Evolutionary conservation across 306 rosid genomes (phyloP).

Genomic region (Sesbania bispinosa): DNA sequence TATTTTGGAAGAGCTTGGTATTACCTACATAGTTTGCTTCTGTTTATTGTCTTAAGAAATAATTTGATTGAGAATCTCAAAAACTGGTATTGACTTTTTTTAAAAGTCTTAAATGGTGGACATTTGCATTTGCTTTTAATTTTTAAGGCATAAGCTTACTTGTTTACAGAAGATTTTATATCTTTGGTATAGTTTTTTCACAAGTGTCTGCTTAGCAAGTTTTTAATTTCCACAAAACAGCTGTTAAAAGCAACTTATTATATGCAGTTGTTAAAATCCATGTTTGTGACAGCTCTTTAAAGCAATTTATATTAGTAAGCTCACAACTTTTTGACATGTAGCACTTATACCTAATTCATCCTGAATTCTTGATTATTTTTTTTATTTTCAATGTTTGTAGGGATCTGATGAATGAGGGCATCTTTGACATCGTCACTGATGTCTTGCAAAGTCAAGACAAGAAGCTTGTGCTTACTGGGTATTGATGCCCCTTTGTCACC

Average conservation of each 20-base stretch:
- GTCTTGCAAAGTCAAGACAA: constrained; percentile 81
- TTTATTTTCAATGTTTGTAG: constrained; percentile 40
- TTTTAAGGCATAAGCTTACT: background rate
- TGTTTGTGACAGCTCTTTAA: background rate
- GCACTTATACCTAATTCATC: background rate
- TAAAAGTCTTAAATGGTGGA: background rate
- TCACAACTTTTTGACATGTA: background rate
- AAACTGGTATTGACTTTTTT: background rate
- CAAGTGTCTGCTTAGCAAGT: background rate
- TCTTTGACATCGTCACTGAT: constrained; percentile 74
- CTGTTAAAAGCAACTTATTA: constrained; percentile 1
- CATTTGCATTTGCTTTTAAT: background rate
- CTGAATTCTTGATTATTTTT: background rate
- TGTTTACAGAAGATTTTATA: background rate
- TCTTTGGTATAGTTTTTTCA: background rate
- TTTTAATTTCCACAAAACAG: background rate
- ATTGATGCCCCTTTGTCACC: constrained; percentile 25
- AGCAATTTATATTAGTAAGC: background rate
- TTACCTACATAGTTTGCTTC: background rate
- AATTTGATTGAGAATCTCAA: constrained; percentile 7
- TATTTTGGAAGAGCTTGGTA: background rate
- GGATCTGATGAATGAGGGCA: constrained; percentile 91
- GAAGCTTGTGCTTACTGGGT: constrained; percentile 91
- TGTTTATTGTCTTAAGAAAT: background rate
- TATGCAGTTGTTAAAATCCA: background rate